Conservation (phyloP, 768 basidiomycete species). For the Chalciporus piperatus region DNA sequence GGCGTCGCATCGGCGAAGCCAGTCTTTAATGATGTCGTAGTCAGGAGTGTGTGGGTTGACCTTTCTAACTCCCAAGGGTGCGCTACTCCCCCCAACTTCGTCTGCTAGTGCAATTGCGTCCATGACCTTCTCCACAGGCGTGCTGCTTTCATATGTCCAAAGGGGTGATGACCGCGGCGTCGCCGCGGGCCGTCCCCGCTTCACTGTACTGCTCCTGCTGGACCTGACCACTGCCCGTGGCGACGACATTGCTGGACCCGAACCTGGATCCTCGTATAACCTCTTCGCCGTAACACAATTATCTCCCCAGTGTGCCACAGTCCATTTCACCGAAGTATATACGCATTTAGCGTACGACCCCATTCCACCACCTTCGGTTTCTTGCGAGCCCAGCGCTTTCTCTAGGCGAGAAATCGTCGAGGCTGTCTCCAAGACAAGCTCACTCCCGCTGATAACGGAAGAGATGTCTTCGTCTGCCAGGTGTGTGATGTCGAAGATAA, state of each 20-base stretch:
- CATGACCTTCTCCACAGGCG: not conserved
- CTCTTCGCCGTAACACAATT: too few relatives aligned
- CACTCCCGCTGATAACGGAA: not conserved
- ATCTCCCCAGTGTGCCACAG: too few relatives aligned
- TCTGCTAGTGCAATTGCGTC: slow-evolving; percentile 9
- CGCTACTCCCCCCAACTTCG: not conserved
- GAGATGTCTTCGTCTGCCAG: not conserved
- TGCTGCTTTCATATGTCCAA: not conserved
- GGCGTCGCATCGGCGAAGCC: slow-evolving; percentile 7
- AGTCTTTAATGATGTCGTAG: slow-evolving; percentile 4
- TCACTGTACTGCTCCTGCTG: too few relatives aligned
- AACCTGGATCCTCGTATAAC: too few relatives aligned
- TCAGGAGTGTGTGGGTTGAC: not conserved
- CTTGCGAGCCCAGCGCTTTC: not conserved
- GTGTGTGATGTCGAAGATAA: not conserved
- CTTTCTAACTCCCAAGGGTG: slow-evolving; percentile 3
- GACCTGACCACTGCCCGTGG: too few relatives aligned
- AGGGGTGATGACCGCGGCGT: too few relatives aligned
- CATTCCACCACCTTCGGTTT: not conserved
- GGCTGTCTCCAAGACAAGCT: not conserved
- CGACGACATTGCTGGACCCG: too few relatives aligned
- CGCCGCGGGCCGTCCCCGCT: too few relatives aligned
- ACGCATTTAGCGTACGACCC: not conserved
- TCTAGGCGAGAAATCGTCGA: not conserved
- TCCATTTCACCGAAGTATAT: not conserved